Base-by-base conservation (phyloP, 1,284 basidiomycete genomes). In the Lentinula novae-zelandiae region DNA sequence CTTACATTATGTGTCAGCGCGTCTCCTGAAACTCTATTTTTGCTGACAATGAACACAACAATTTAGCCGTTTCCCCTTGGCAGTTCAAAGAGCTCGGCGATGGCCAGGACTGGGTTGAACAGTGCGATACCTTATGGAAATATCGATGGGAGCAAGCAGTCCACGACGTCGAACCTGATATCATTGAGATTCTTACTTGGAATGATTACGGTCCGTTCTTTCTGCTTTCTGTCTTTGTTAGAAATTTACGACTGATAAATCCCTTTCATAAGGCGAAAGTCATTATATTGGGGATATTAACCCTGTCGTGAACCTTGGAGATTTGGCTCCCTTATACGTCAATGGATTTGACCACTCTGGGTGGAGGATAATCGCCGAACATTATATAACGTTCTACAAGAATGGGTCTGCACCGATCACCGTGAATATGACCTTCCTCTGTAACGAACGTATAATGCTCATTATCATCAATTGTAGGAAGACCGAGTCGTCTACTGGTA, bases 11-110 rank as follows among this genome's bases (percentile, higher is more conserved):
- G 66, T 69, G 73, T 63, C 53, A 65, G 65, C 72, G 7, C 20
- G 66, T 64, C 22, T 38, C 40, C 33, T 8, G 7, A 17, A 7
- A 1, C 50, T n/a, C 10, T 49, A 54, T 6, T 20, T 12, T 39
- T 5, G 66, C 67, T 3, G 66, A 67, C 65, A 67, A 10, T 12
- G 52, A 34, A 10, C 9, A 50, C 51, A 67, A 70, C 4, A 62
- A 48, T 5, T 33, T 10, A 63, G 74, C 75, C 10, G 78, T 78
- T 7, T 76, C 75, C 31, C 78, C 79, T 1, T 80, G 78, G 77
- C 71, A 80, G 69, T 81, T 76, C 69, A 75, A 80, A 64, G 76
- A 78, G 65, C 71, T 78, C 61, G 71, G 67, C 20, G 65, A 62
- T 13, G 65, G 65, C 27, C 60, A 69, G 12, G 67, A 72, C 51